phyloP scores from a whole-genome alignment of 495 filamentous ascomycete genomes.

The Lineolata rhizophorae region DNA sequence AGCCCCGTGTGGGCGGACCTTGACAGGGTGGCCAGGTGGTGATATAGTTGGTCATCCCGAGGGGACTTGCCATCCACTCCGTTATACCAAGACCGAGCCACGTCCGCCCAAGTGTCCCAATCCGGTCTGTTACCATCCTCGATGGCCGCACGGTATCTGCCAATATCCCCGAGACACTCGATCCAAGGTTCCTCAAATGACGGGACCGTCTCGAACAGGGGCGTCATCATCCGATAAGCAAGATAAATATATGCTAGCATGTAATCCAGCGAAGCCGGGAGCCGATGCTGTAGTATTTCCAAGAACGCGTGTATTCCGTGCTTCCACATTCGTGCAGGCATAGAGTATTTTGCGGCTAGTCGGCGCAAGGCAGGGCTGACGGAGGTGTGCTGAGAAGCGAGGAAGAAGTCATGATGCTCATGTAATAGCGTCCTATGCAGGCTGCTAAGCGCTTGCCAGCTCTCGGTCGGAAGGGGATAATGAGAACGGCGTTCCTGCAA shows the following conservation, averaged over 20 bases:
- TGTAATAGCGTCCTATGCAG: constrained; percentile 35
- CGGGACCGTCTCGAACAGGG: constrained; percentile 55
- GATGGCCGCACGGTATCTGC: constrained; percentile 54
- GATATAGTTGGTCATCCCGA: neutral
- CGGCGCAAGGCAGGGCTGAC: constrained; percentile 33
- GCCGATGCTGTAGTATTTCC: constrained; percentile 43
- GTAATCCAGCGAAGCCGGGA: constrained; percentile 50
- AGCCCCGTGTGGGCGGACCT: too few species aligned
- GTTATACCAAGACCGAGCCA: constrained; percentile 62
- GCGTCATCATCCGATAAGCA: constrained; percentile 61
- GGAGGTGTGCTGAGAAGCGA: constrained; percentile 54
- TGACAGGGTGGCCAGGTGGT: constrained; percentile 2
- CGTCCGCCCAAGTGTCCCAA: constrained; percentile 55
- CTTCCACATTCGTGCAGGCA: constrained; percentile 73
- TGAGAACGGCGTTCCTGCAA: constrained; percentile 5
- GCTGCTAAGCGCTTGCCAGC: constrained; percentile 54
- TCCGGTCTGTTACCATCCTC: constrained; percentile 51
- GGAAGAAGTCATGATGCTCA: constrained; percentile 28
- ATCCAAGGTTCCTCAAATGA: constrained; percentile 74
- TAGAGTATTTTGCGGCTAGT: constrained; percentile 47
- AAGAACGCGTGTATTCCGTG: constrained; percentile 64
- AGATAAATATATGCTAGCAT: constrained; percentile 69
- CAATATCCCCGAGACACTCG: constrained; percentile 68
- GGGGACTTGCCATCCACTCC: constrained; percentile 42
- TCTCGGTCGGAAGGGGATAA: constrained; percentile 28